A percentile compares a stretch with the other conserved stretches of the same genome.
phyloP scores from a whole-genome alignment of 2,329 filamentous ascomycete genomes.

The Aspergillus aculeatinus region DNA sequence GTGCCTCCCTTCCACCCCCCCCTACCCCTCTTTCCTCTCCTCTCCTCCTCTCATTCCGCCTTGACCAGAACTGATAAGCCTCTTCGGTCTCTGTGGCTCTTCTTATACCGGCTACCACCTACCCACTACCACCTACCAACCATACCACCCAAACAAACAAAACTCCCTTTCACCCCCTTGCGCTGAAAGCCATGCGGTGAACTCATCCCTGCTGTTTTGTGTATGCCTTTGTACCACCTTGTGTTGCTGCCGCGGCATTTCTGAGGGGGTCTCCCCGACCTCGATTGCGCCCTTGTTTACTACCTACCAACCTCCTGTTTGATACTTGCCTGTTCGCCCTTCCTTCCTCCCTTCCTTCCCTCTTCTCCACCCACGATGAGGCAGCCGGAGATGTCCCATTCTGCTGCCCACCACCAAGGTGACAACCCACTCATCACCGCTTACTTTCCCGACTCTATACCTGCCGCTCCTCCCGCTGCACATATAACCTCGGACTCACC shows the following conservation, averaged over 20 bases:
- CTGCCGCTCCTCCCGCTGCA: slow-evolving; percentile 21
- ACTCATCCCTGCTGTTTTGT: slow-evolving; percentile 20
- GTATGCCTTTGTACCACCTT: slow-evolving; percentile 24
- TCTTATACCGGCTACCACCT: slow-evolving; percentile 1
- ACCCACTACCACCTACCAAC: too few species aligned
- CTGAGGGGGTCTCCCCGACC: slow-evolving; percentile 16
- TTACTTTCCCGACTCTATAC: slow-evolving; percentile 21
- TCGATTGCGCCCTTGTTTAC: slow-evolving; percentile 19
- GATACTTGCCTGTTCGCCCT: not conserved
- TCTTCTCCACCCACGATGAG: slow-evolving; percentile 27
- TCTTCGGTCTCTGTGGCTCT: not conserved
- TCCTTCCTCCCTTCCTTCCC: slow-evolving; percentile 11
- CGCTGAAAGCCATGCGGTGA: slow-evolving; percentile 26
- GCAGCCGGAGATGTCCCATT: slow-evolving; percentile 39
- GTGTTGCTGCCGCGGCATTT: slow-evolving; percentile 20
- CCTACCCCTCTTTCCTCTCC: not conserved
- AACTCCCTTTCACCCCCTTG: slow-evolving; percentile 17
- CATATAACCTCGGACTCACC: slow-evolving; percentile 13
- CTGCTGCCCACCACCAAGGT: slow-evolving; percentile 34
- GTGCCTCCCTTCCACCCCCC: slow-evolving; percentile 2
- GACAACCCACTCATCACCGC: slow-evolving; percentile 26
- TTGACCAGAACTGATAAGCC: not conserved
- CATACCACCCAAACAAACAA: too few species aligned
- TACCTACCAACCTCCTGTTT: slow-evolving; percentile 14
- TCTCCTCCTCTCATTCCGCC: not conserved